Evolutionary conservation across 2,329 filamentous ascomycete species (phyloP).

Genomic region (Claviceps sp.): DNA sequence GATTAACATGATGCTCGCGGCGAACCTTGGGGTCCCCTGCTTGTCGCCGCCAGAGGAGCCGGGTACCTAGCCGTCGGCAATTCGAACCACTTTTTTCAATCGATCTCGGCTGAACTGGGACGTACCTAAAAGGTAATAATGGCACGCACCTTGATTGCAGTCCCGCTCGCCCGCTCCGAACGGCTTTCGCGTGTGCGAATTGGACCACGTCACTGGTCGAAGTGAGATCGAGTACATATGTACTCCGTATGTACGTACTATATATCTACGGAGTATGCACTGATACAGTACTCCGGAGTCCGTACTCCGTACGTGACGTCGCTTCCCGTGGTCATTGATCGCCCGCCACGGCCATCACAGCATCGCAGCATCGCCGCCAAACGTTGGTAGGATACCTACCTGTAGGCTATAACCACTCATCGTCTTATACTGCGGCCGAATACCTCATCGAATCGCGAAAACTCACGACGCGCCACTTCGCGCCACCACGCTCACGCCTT

Average conservation of each 20-base stretch:
- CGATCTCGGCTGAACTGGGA: background rate
- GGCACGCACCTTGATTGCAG: background rate
- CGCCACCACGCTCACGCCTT: background rate
- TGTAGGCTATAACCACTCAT: background rate
- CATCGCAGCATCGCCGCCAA: background rate
- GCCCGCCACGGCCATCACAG: background rate
- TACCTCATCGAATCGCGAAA: background rate
- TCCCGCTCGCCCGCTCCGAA: background rate
- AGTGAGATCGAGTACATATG: background rate
- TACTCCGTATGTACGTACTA: too few species aligned
- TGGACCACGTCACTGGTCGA: background rate
- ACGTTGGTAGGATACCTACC: background rate
- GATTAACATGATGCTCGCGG: too few species aligned
- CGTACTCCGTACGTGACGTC: background rate
- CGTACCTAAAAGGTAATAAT: background rate
- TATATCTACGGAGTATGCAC: too few species aligned
- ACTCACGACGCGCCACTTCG: background rate
- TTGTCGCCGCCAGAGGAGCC: background rate
- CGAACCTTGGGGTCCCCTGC: background rate
- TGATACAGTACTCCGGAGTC: too few species aligned
- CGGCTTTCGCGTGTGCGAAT: background rate
- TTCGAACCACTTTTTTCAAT: background rate
- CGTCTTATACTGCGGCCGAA: background rate
- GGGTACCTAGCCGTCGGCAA: background rate
- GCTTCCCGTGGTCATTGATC: background rate